phyloP scores from a whole-genome alignment of 129 eudicot genomes.

The Silybum marianum region DNA sequence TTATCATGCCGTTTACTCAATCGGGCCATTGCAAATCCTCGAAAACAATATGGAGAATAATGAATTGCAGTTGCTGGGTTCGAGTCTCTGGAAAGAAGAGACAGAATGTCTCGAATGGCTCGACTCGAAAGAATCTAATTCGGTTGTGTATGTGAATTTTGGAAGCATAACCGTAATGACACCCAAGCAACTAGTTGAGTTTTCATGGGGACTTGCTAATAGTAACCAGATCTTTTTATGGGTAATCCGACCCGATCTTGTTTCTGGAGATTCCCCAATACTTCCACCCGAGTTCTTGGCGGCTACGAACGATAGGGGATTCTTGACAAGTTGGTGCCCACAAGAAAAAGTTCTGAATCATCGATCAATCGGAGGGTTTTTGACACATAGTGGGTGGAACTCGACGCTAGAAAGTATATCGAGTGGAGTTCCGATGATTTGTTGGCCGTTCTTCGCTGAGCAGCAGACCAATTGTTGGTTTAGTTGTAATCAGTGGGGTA shows the following conservation, averaged over 20 bases:
- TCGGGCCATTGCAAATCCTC: slow-evolving; percentile 20
- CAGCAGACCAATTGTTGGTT: slow-evolving; percentile 26
- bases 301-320: not conserved
- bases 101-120: slow-evolving; percentile 26
- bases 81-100: slow-evolving; percentile 36
- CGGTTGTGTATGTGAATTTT: slow-evolving; percentile 26
- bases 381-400: slow-evolving; percentile 30
- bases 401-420: slow-evolving; percentile 13
- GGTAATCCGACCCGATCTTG: slow-evolving; percentile 29
- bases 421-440: slow-evolving; percentile 23
- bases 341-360: slow-evolving; percentile 29
- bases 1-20: slow-evolving; percentile 5
- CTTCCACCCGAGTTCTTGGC: slow-evolving; percentile 23
- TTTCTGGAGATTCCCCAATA: not conserved
- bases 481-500: slow-evolving; percentile 22
- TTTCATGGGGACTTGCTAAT: slow-evolving; percentile 33
- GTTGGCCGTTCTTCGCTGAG: slow-evolving; percentile 33
- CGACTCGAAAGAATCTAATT: not conserved
- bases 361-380: slow-evolving; percentile 28
- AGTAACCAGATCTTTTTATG: slow-evolving; percentile 31
- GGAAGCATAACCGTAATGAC: slow-evolving; percentile 29
- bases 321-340: slow-evolving; percentile 31
- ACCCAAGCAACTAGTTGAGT: slow-evolving; percentile 22
- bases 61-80: not conserved
- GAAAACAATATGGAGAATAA: not conserved